Base-by-base conservation (phyloP, 2,329 filamentous ascomycete genomes). In the Rhynchosporium graminicola region DNA sequence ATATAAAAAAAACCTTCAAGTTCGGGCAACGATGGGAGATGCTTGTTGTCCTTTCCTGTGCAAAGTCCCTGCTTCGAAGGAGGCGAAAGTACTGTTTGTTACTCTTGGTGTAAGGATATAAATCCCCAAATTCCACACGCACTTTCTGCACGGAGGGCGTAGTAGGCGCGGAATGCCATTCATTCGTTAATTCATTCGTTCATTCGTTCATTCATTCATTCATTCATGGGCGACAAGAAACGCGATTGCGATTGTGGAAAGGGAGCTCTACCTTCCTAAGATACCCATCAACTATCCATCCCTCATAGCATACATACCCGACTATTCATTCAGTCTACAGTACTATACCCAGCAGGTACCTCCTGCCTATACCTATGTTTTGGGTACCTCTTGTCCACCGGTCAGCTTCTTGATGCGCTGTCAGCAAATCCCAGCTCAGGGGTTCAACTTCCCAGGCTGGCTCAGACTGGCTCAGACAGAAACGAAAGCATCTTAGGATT, bases 151-250 rank as follows among this genome's bases (percentile, higher is more conserved):
- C 20, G 20, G 20, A 20, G 20, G 20, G 20, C 20, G 20, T 20
- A 20, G 51, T 45, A n/a, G 15, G 13, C n/a, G n/a, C 13, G 51
- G 51, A 54, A 54, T 54, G 51, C 51, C 33, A 54, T 42, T 28
- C 3, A 31, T 31, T 20, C 20, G 1, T 20, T 1, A 1, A 20
- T 20, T 20, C 20, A 20, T 20, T 20, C 20, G 20, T 20, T 20
- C 20, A 20, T 20, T 20, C 20, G 1, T 20, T 20, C 20, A 20
- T 20, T 20, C 20, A 20, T 20, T 20, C 33, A 54, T 42, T 28
- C 3, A 48, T 31, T 31, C 33, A 54, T 40, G 40, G 51, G 51
- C 51, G 51, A 54, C 42, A 54, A 54, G n/a, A 33, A 54, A 40
- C 42, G 36, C 51, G 51, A 54, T 54, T 38, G 13, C 9, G 20